Conservation (phyloP, 306 rosid species). For the Cucurbita argyrosperma region DNA sequence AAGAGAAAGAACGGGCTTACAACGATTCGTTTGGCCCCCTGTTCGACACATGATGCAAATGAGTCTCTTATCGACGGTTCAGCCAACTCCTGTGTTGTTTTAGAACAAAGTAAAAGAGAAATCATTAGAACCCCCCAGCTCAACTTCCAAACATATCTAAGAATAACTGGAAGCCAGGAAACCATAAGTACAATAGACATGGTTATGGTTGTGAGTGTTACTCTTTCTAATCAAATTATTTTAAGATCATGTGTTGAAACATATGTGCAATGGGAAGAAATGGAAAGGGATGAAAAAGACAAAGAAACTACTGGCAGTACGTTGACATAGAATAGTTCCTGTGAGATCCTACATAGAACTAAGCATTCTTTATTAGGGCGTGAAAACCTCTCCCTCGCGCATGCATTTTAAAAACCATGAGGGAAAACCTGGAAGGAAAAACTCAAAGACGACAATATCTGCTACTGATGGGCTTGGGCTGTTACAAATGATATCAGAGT, state of each 20-base stretch:
- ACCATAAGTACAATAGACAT: neutral
- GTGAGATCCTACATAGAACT: no score
- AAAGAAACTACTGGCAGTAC: neutral
- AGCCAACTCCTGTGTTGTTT: constrained; percentile 55
- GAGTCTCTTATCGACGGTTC: constrained; percentile 68
- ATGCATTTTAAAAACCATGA: no score
- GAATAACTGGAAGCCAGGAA: neutral
- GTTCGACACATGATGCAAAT: constrained; percentile 45
- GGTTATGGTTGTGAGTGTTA: neutral
- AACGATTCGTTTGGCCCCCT: constrained; percentile 52
- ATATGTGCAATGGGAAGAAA: neutral
- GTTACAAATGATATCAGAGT: no score
- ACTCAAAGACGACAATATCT: no score
- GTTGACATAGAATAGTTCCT: neutral
- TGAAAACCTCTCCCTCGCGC: no score
- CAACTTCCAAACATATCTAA: neutral
- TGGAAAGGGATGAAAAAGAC: neutral
- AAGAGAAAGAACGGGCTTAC: constrained; percentile 79
- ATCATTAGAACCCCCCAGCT: neutral
- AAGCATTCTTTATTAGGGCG: no score
- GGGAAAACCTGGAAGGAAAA: no score
- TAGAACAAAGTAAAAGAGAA: neutral
- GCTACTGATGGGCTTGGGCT: no score
- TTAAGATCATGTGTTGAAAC: neutral
- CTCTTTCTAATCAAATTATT: no score